Evolutionary conservation across 1,284 basidiomycete genomes (phyloP).

Genomic region (Puccinia novopanici): DNA sequence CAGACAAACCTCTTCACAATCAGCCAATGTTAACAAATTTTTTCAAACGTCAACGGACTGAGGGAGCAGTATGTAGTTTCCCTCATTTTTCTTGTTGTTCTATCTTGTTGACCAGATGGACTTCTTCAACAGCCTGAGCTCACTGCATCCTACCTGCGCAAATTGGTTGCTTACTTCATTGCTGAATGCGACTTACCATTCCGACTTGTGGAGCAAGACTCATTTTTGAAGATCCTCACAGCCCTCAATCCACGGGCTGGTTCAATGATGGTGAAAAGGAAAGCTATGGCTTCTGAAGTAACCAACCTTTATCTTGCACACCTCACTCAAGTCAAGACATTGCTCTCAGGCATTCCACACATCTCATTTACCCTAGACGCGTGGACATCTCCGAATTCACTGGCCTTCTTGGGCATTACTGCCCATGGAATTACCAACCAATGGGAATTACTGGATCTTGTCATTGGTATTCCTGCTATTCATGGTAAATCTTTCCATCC

Average conservation of each 20-base stretch:
- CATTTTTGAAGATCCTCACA: neutral
- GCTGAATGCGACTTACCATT: slow-evolving; percentile 6
- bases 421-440: neutral
- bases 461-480: neutral
- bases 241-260: neutral
- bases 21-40: too few species aligned
- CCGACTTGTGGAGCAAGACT: neutral
- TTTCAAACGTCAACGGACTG: too few species aligned
- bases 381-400: slow-evolving; percentile 2
- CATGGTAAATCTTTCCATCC: neutral
- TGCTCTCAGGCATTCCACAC: neutral
- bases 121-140: neutral
- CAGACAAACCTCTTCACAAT: too few species aligned
- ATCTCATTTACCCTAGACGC: slow-evolving; percentile 6
- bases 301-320: neutral
- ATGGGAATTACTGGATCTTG: slow-evolving; percentile 9
- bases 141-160: neutral
- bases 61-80: too few species aligned
- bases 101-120: too few species aligned
- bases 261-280: neutral
- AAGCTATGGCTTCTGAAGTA: neutral
- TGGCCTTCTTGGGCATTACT: neutral
- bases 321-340: neutral
- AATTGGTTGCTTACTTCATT: slow-evolving; percentile 9
- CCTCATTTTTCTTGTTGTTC: too few species aligned